These are phyloP conservation scores for Cladosporium halotolerans DNA, from an alignment of 2,329 filamentous ascomycete genomes.

Conservation along the genomic window DNA sequence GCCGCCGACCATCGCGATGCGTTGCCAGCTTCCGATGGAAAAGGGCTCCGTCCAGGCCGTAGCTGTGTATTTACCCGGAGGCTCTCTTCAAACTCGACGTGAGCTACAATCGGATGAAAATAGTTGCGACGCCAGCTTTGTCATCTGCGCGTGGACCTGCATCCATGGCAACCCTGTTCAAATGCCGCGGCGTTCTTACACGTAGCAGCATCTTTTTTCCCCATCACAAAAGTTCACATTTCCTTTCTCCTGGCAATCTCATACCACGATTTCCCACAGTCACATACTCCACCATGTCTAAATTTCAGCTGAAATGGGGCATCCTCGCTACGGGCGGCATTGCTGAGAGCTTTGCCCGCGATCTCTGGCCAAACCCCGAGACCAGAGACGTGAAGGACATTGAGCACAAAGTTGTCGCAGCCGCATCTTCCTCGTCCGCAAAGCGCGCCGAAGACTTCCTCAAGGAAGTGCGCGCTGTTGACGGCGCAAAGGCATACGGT, in stretches of 20 bases:
- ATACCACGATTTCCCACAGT: not conserved
- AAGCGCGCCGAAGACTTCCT: conserved; percentile 68
- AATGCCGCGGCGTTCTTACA: conserved; percentile 4
- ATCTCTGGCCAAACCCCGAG: conserved; percentile 68
- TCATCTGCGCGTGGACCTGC: conserved; percentile 7
- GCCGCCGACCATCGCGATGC: not conserved
- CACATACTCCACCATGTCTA: conserved; percentile 22
- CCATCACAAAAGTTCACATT: not conserved
- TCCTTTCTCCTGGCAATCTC: not conserved
- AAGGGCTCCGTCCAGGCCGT: too few species aligned
- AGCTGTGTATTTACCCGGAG: too few species aligned
- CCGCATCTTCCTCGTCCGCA: conserved; percentile 69
- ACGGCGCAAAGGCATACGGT: conserved; percentile 65
- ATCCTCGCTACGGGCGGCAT: conserved; percentile 46
- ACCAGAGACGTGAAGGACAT: conserved; percentile 65
- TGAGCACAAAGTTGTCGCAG: conserved; percentile 70
- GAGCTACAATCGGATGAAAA: too few species aligned
- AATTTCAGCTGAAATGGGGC: conserved; percentile 33
- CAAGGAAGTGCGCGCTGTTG: conserved; percentile 61
- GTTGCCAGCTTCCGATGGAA: too few species aligned
- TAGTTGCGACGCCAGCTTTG: too few species aligned
- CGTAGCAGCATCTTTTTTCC: not conserved
- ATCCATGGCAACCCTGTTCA: conserved; percentile 1
- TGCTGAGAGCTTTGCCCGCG: conserved; percentile 57
- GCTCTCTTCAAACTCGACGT: too few species aligned